Conservation (phyloP, 257 asterid genomes). For the Anisodus acutangulus region DNA sequence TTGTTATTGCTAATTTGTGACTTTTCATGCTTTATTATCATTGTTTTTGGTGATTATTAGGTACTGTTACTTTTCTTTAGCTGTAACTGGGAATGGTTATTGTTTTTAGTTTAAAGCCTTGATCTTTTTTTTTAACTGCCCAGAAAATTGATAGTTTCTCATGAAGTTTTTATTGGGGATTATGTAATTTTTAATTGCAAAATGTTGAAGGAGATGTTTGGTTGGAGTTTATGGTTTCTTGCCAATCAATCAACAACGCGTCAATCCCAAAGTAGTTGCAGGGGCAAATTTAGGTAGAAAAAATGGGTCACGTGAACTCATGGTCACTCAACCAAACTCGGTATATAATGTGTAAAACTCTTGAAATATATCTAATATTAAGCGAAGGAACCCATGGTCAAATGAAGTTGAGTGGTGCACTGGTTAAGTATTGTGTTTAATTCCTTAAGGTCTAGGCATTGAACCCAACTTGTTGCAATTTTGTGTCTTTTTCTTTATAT, state of each 20-base stretch:
- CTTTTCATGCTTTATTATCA: slow-evolving; percentile 34
- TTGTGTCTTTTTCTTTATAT: no score
- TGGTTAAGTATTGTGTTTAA: no score
- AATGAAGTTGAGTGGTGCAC: no score
- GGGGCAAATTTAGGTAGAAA: not conserved
- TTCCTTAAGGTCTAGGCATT: no score
- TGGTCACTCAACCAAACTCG: no score
- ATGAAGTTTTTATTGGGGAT: not conserved
- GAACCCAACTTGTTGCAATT: no score
- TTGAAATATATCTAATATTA: no score
- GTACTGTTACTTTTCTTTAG: not conserved
- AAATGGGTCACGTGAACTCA: no score
- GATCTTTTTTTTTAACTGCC: not conserved
- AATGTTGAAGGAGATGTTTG: not conserved
- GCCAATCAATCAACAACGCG: not conserved
- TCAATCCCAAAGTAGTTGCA: not conserved
- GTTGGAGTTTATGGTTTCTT: not conserved
- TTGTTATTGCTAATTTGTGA: slow-evolving; percentile 25
- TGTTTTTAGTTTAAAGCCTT: no score
- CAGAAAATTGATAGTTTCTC: not conserved
- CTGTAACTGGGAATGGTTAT: not conserved
- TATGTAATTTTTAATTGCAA: not conserved
- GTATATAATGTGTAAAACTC: no score
- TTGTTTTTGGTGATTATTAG: slow-evolving; percentile 53
- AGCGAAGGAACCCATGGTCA: no score